These are phyloP conservation scores for Serendipita sp. DNA, from an alignment of 768 basidiomycete species.

Conservation along the genomic window DNA sequence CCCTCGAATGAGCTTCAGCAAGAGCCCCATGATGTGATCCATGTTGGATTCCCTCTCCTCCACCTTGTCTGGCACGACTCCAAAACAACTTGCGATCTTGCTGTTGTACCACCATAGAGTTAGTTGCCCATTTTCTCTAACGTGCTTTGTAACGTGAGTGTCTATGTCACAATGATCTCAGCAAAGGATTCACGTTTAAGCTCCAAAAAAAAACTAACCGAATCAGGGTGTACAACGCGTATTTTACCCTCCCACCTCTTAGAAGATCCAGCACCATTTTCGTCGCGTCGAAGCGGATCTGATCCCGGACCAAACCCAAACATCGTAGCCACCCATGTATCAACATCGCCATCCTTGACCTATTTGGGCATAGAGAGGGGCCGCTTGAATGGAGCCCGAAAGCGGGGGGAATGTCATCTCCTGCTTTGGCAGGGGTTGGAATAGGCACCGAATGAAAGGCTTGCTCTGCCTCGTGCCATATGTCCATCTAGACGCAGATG, in stretches of 20 bases:
- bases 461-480: slow-evolving; percentile 35
- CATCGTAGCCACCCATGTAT: slow-evolving; percentile 83
- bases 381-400: slow-evolving; percentile 22
- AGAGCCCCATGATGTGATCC: slow-evolving; percentile 82
- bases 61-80: slow-evolving; percentile 33
- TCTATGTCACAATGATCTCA: slow-evolving; percentile 26
- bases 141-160: slow-evolving; percentile 80
- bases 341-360: slow-evolving; percentile 87
- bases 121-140: slow-evolving; percentile 73
- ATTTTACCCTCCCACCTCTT: slow-evolving; percentile 93
- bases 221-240: slow-evolving; percentile 82
- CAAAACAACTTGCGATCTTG: slow-evolving; percentile 76
- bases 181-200: slow-evolving; percentile 5
- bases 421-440: background rate
- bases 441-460: slow-evolving; percentile 2
- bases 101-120: slow-evolving; percentile 57
- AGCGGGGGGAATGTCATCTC: background rate
- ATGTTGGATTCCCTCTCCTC: slow-evolving; percentile 34
- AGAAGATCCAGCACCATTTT: slow-evolving; percentile 21
- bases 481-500: slow-evolving; percentile 42
- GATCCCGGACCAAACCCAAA: slow-evolving; percentile 30
- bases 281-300: slow-evolving; percentile 31
- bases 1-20: slow-evolving; percentile 80
- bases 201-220: slow-evolving; percentile 35
- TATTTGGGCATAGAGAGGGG: slow-evolving; percentile 93